phyloP scores from a whole-genome alignment of 2,329 filamentous ascomycete genomes.

The Chaetomium sp. region DNA sequence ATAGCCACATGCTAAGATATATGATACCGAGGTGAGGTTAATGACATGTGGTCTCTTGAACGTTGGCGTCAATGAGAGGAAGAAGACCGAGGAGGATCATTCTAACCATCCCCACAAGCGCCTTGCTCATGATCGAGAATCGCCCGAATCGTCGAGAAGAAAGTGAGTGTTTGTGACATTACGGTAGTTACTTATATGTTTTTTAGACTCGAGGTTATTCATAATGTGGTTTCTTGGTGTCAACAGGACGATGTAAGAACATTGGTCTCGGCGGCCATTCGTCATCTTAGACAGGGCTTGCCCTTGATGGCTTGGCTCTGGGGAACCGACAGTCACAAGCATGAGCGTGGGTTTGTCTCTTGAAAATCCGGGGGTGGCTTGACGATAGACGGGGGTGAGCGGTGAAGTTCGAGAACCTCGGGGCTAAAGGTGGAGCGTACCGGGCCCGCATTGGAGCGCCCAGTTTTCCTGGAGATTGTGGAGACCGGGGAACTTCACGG shows the following conservation, averaged over 20 bases:
- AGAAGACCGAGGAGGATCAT: not conserved
- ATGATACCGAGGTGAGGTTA: not conserved
- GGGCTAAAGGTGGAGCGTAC: conserved; percentile 14
- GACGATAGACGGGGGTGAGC: conserved; percentile 2
- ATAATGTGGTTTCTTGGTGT: not conserved
- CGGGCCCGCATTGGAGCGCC: not conserved
- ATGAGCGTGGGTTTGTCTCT: not conserved
- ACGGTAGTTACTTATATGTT: not conserved
- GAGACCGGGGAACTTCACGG: conserved; percentile 23
- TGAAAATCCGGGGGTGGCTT: conserved; percentile 24
- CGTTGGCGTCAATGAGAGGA: not conserved
- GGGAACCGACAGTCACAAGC: not conserved
- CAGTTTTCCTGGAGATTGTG: conserved; percentile 11
- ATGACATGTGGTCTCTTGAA: not conserved
- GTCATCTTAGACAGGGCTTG: conserved; percentile 18
- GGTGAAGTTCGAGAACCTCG: conserved; percentile 23
- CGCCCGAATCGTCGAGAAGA: not conserved
- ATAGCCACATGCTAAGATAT: not conserved
- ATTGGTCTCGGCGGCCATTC: not conserved
- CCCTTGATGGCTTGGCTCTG: conserved; percentile 1
- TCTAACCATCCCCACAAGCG: not conserved
- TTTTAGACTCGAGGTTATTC: not conserved
- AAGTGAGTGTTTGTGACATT: not conserved
- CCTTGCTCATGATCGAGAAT: not conserved
- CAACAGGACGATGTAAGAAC: not conserved